Conservation (phyloP, 768 basidiomycete genomes). For the Arthromyces matolae region DNA sequence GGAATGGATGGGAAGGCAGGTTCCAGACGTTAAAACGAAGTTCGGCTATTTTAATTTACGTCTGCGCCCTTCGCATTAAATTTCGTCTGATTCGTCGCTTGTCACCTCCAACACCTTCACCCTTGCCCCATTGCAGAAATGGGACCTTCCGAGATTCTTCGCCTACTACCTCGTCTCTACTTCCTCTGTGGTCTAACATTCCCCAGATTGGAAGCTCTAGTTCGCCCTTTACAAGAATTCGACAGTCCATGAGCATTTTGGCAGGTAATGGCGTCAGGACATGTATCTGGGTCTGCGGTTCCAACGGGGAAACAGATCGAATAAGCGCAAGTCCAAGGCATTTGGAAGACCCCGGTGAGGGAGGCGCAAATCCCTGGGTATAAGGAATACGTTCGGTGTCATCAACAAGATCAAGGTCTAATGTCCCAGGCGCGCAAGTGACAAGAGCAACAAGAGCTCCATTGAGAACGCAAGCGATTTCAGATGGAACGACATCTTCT, state of each 20-base stretch:
- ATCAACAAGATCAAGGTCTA: slow-evolving; percentile 25
- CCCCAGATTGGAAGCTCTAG: slow-evolving; percentile 86
- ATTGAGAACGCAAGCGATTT: slow-evolving; percentile 71
- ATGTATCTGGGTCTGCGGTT: slow-evolving; percentile 54
- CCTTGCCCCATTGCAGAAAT: slow-evolving; percentile 77
- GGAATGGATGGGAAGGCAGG: too few species aligned
- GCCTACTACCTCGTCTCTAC: slow-evolving; percentile 37
- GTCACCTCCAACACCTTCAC: slow-evolving; percentile 69
- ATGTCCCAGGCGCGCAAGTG: slow-evolving; percentile 40
- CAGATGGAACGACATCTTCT: slow-evolving; percentile 73
- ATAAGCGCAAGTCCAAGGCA: slow-evolving; percentile 80
- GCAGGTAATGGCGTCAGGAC: slow-evolving; percentile 77
- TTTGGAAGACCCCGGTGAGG: slow-evolving; percentile 54
- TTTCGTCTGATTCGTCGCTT: slow-evolving; percentile 76
- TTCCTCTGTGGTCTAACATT: slow-evolving; percentile 67
- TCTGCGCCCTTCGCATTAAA: slow-evolving; percentile 79
- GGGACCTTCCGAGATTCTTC: slow-evolving; percentile 58
- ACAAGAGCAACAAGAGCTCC: slow-evolving; percentile 80
- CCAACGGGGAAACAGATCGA: slow-evolving; percentile 43
- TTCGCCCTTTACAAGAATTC: slow-evolving; percentile 79
- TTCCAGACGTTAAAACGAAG: too few species aligned
- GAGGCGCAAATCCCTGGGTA: slow-evolving; percentile 47
- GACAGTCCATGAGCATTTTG: slow-evolving; percentile 33
- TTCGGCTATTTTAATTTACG: too few species aligned
- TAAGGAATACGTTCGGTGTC: slow-evolving; percentile 46